Conservation (phyloP, 2,329 filamentous ascomycete genomes). For the Colletotrichum australisinense region DNA sequence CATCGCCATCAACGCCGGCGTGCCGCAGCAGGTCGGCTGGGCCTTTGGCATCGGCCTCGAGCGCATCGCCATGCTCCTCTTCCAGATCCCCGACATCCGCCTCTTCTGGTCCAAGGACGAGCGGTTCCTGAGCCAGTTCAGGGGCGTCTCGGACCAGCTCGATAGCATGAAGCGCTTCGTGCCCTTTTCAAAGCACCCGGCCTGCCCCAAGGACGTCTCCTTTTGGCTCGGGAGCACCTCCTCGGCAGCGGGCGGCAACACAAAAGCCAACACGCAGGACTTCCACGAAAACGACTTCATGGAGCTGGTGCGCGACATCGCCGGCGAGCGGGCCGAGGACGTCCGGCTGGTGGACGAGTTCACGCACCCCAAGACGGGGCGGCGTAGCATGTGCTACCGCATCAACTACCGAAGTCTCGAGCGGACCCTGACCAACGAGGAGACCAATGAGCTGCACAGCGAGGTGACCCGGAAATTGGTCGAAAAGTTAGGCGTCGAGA, state of each 20-base stretch:
- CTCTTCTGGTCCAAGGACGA: constrained; percentile 93
- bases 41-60: constrained; percentile 96
- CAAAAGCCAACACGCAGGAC: constrained; percentile 51
- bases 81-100: constrained; percentile 94
- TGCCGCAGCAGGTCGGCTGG: constrained; percentile 85
- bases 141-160: constrained; percentile 65
- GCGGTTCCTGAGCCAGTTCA: constrained; percentile 90
- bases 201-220: constrained; percentile 90
- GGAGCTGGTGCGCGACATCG: constrained; percentile 89
- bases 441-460: constrained; percentile 82
- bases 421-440: constrained; percentile 85
- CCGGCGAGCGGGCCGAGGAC: constrained; percentile 88
- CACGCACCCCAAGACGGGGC: constrained; percentile 84
- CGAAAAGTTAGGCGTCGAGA: constrained; percentile 79
- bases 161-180: constrained; percentile 72
- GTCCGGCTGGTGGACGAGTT: constrained; percentile 89
- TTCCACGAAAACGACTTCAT: constrained; percentile 98
- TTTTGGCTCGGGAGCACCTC: constrained; percentile 81
- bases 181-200: constrained; percentile 92
- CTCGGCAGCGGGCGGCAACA: constrained; percentile 60
- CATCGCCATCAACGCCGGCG: constrained; percentile 80
- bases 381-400: constrained; percentile 89
- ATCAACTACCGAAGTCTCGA: constrained; percentile 95
- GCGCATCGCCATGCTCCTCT: constrained; percentile 96
- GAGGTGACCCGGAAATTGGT: constrained; percentile 74